Evolutionary conservation across 2,329 filamentous ascomycete species (phyloP).

Genomic region (Microsporum audouinii): DNA sequence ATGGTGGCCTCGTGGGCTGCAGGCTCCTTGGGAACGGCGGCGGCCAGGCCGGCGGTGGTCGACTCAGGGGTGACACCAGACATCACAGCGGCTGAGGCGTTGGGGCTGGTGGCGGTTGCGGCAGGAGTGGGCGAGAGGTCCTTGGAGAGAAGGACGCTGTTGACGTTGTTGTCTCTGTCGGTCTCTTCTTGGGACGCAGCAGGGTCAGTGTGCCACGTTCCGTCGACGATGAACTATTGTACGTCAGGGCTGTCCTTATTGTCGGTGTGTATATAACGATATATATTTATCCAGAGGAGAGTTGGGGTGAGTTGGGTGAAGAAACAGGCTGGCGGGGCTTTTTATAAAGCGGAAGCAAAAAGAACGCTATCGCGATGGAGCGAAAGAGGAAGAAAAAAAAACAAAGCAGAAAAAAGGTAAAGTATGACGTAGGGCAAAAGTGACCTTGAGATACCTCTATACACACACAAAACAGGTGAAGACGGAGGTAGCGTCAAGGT

Average conservation of each 20-base stretch:
- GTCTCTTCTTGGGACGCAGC: slow-evolving; percentile 62
- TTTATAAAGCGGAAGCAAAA: neutral
- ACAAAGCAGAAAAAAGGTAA: neutral
- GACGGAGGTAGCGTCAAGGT: neutral
- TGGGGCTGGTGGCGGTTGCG: neutral
- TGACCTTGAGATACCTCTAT: neutral
- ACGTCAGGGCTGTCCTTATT: neutral
- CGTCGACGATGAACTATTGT: slow-evolving; percentile 82
- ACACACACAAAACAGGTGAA: neutral
- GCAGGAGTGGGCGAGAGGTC: slow-evolving; percentile 43
- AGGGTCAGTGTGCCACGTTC: slow-evolving; percentile 74
- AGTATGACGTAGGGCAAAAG: neutral
- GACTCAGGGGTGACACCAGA: slow-evolving; percentile 59
- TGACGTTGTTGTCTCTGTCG: slow-evolving; percentile 73
- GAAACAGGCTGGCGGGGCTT: neutral
- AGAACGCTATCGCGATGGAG: neutral
- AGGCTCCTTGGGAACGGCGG: slow-evolving; percentile 47
- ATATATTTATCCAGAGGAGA: too few species aligned
- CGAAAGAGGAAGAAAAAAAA: neutral
- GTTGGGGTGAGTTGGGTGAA: too few species aligned
- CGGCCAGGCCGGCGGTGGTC: slow-evolving; percentile 58
- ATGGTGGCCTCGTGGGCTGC: slow-evolving; percentile 36
- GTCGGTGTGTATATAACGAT: too few species aligned
- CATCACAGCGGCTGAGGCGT: slow-evolving; percentile 17
- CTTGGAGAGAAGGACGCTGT: slow-evolving; percentile 77